Percentiles rank a stretch among this genome's conserved stretches.
Conservation (phyloP, 495 filamentous ascomycete genomes). For the Schizothecium vesticola region DNA sequence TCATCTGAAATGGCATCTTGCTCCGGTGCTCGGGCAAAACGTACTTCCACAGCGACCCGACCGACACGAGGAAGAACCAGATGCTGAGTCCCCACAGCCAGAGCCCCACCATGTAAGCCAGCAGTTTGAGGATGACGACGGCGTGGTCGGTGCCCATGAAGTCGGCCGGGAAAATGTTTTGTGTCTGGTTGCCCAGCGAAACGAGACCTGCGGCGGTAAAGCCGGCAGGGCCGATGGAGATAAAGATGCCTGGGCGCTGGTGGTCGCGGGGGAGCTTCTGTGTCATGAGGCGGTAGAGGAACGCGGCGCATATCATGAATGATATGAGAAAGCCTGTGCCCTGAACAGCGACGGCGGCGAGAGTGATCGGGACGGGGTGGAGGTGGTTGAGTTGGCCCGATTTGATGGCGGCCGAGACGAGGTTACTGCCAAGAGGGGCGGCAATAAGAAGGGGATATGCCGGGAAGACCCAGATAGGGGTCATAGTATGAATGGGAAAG, state of each 20-base stretch:
- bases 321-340: constrained; percentile 82
- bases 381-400: constrained; percentile 32
- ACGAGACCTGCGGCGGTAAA: constrained; percentile 72
- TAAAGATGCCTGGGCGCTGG: constrained; percentile 76
- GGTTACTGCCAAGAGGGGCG: constrained; percentile 65
- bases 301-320: constrained; percentile 80
- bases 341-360: constrained; percentile 68
- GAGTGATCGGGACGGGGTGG: constrained; percentile 57
- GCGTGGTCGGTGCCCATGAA: constrained; percentile 35
- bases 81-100: constrained; percentile 84
- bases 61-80: constrained; percentile 81
- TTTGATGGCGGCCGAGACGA: constrained; percentile 46
- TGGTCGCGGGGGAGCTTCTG: constrained; percentile 77
- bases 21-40: constrained; percentile 41
- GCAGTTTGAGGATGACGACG: constrained; percentile 34
- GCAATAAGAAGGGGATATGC: constrained; percentile 80
- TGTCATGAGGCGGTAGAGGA: constrained; percentile 85
- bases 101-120: constrained; percentile 49
- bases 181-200: constrained; percentile 37
- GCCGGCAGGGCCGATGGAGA: constrained; percentile 70
- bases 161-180: constrained; percentile 34
- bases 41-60: constrained; percentile 71
- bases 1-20: constrained; percentile 76
- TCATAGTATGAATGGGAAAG: constrained; percentile 84
- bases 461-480: constrained; percentile 87